Percentiles rank a stretch among this genome's conserved stretches.
These are phyloP conservation scores for Ascochyta lentis DNA, from an alignment of 2,329 filamentous ascomycete species.

Conservation along the genomic window DNA sequence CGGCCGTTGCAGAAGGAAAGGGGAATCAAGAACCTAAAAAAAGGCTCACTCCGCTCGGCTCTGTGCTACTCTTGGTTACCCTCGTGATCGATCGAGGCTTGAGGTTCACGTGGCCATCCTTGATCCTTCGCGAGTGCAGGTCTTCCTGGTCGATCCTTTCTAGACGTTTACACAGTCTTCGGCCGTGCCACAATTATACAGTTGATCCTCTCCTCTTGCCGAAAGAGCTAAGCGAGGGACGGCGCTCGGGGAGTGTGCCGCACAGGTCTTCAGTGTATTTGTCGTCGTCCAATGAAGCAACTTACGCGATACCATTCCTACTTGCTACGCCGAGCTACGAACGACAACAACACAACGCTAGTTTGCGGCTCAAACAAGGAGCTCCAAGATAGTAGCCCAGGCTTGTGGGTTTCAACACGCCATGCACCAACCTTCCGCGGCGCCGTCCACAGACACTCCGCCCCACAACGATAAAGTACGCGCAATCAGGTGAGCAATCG, in stretches of 20 bases:
- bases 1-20: background rate
- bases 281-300: background rate
- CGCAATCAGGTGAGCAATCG: background rate
- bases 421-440: background rate
- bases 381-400: background rate
- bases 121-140: conserved; percentile 1
- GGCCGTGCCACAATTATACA: conserved; percentile 9
- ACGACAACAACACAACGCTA: background rate
- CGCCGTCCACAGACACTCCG: background rate
- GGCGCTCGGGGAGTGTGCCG: background rate
- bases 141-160: background rate
- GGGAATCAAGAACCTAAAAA: background rate
- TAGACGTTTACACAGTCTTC: background rate
- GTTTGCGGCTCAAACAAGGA: background rate
- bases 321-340: background rate
- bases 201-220: background rate
- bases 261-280: background rate
- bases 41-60: background rate
- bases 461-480: background rate
- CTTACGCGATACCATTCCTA: conserved; percentile 4
- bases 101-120: conserved; percentile 17
- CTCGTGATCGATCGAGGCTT: conserved; percentile 7
- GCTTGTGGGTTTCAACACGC: background rate
- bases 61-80: background rate
- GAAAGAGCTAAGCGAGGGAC: background rate